Conservation (phyloP, 2,329 filamentous ascomycete species). For the Dissoconium aciculare region DNA sequence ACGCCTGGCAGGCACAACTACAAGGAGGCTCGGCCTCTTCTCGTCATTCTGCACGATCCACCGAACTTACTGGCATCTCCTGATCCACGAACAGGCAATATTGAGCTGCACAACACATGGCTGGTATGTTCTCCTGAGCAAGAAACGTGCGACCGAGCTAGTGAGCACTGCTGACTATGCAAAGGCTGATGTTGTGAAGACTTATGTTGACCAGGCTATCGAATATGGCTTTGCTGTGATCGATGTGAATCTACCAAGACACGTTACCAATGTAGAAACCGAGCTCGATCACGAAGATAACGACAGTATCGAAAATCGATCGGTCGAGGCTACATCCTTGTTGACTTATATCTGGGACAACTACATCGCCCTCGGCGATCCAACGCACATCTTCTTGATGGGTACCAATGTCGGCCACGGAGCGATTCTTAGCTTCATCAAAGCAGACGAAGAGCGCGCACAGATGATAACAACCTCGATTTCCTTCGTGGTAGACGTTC, state of each 20-base stretch:
- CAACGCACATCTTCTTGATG: constrained; percentile 65
- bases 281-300: constrained; percentile 28
- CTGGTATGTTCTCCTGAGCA: constrained; percentile 50
- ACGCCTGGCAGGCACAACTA: constrained; percentile 43
- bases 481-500: constrained; percentile 63
- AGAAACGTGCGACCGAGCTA: not conserved
- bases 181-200: constrained; percentile 65
- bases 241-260: constrained; percentile 77
- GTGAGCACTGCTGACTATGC: constrained; percentile 28
- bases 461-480: constrained; percentile 56
- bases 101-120: constrained; percentile 77
- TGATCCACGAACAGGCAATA: constrained; percentile 44
- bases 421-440: constrained; percentile 67
- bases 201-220: constrained; percentile 73
- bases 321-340: constrained; percentile 47
- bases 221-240: constrained; percentile 68
- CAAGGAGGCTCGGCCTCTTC: constrained; percentile 48
- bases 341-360: constrained; percentile 92
- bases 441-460: constrained; percentile 48
- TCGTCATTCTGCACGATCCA: constrained; percentile 75
- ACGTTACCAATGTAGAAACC: constrained; percentile 44
- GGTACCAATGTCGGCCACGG: constrained; percentile 82
- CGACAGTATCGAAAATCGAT: constrained; percentile 32
- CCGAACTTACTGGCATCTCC: constrained; percentile 30
- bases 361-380: constrained; percentile 63